Conservation (phyloP, 2,329 filamentous ascomycete genomes). For the Pezicula carpinea region DNA sequence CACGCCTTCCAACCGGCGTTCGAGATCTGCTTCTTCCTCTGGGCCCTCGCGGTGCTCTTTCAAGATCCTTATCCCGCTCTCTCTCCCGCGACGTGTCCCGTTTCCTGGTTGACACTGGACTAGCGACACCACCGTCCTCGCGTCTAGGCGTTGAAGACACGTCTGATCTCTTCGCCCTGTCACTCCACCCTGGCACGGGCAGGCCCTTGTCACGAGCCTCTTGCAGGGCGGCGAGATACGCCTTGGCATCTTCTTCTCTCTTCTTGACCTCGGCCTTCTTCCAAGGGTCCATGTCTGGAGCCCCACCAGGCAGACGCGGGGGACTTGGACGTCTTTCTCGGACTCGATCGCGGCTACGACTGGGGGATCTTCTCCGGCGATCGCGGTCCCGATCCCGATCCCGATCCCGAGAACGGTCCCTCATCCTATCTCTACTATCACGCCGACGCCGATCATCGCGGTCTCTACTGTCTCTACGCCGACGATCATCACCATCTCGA, state of each 20-base stretch:
- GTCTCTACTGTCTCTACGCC: conserved; percentile 17
- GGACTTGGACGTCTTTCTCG: conserved; percentile 16
- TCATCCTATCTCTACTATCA: conserved; percentile 24
- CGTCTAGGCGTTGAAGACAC: conserved; percentile 10
- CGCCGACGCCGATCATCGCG: conserved; percentile 19
- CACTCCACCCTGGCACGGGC: conserved; percentile 42
- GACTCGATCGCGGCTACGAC: conserved; percentile 11
- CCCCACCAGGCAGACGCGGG: conserved; percentile 6
- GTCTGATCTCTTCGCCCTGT: conserved; percentile 10
- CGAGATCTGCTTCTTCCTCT: conserved; percentile 27
- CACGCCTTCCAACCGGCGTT: conserved; percentile 15
- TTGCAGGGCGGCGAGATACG: conserved; percentile 57
- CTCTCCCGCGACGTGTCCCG: conserved; percentile 27
- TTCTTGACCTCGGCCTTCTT: conserved; percentile 59
- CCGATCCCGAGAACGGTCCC: conserved; percentile 21
- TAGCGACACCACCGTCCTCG: conserved; percentile 16
- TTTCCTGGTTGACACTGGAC: conserved; percentile 20
- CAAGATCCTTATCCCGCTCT: conserved; percentile 15
- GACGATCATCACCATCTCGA: conserved; percentile 16
- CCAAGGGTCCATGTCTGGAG: conserved; percentile 28
- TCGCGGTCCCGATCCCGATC: conserved; percentile 14
- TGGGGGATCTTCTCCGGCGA: conserved; percentile 19
- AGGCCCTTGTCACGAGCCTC: conserved; percentile 56
- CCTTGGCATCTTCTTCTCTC: conserved; percentile 59
- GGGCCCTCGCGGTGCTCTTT: conserved; percentile 17